These are phyloP conservation scores for Amanita muscaria DNA, from an alignment of 768 basidiomycete genomes.

Conservation along the genomic window DNA sequence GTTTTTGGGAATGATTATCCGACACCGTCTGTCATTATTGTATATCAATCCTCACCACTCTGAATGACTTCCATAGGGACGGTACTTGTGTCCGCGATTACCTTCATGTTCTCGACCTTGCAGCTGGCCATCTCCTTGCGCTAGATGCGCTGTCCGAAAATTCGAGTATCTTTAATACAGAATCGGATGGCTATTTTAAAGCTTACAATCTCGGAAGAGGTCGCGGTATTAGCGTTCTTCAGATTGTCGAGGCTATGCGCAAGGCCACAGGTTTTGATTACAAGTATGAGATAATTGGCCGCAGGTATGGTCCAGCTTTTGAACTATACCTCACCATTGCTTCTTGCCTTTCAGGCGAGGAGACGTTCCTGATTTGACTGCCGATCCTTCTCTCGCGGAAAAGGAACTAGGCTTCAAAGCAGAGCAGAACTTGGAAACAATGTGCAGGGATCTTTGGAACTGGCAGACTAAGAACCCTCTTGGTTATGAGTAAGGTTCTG, in stretches of 20 bases:
- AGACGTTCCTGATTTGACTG: slow-evolving; percentile 94
- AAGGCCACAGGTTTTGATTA: slow-evolving; percentile 84
- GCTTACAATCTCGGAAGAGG: slow-evolving; percentile 97
- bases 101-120: slow-evolving; percentile 87
- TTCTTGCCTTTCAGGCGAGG: slow-evolving; percentile 50
- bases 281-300: slow-evolving; percentile 82
- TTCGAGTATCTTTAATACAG: slow-evolving; percentile 51
- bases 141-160: slow-evolving; percentile 68
- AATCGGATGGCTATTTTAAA: slow-evolving; percentile 60
- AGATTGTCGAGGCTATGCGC: slow-evolving; percentile 93
- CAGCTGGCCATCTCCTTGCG: slow-evolving; percentile 88
- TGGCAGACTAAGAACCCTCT: slow-evolving; percentile 92
- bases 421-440: slow-evolving; percentile 68
- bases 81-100: slow-evolving; percentile 98
- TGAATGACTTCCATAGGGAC: slow-evolving; percentile 41
- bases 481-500: slow-evolving; percentile 41
- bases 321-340: not conserved
- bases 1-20: slow-evolving; percentile 98
- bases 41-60: not conserved
- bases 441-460: slow-evolving; percentile 98
- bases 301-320: slow-evolving; percentile 52
- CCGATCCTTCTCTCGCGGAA: slow-evolving; percentile 85
- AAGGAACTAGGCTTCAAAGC: slow-evolving; percentile 92
- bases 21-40: slow-evolving; percentile 52
- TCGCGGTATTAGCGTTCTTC: slow-evolving; percentile 81